Evolutionary conservation across 192 early-diverging fungal species (phyloP), one percentile per base, ranked within the genome.

Genomic region (Dissophora ornata): DNA sequence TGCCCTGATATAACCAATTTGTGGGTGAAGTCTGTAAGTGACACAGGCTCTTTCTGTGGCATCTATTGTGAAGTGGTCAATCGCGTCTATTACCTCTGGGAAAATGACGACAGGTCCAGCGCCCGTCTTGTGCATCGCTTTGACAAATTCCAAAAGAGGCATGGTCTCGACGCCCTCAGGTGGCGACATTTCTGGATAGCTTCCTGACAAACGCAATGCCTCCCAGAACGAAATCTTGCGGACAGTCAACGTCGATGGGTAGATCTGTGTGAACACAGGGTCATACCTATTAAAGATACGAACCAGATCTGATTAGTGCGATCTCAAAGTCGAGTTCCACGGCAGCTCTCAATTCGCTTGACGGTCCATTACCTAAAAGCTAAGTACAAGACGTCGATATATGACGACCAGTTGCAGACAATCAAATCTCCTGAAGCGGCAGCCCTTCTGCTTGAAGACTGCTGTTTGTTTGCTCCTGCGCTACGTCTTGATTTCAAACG

Each of bases 351-450:
- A n/a, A 47, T 5, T 21, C 36, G 12, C 36, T 38, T 38, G 36
- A 9, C 36, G 36, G 12, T 45, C n/a, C 9, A 5, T 18, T 86
- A 94, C 85, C 79, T 70, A 46, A 83, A 88, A 7, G 87, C 82
- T 10, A 96, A 56, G 26, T 93, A 95, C 32, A 96, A 42, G 9
- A 95, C 57, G 38, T 96, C 95, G 22, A 96, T 79, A 64, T 96
- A 96, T 11, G 94, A 95, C 3, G 82, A 82, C 78, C 91, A 93
- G 70, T 96, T 96, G 57, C 89, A 74, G 21, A 95, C 71, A 34
- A 96, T 92, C 7, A 96, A 53, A 69, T 95, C 90, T 57, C 94
- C 94, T 44, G 85, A 80, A 19, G 64, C 49, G 7, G 87, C 60
- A 8, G 54, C 26, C 22, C 22, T 54, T 45, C 50, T 57, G 53